A percentile compares a stretch with the other conserved stretches of the same genome.
phyloP scores from a whole-genome alignment of 768 basidiomycete species.

The Phylloporus arenicola region DNA sequence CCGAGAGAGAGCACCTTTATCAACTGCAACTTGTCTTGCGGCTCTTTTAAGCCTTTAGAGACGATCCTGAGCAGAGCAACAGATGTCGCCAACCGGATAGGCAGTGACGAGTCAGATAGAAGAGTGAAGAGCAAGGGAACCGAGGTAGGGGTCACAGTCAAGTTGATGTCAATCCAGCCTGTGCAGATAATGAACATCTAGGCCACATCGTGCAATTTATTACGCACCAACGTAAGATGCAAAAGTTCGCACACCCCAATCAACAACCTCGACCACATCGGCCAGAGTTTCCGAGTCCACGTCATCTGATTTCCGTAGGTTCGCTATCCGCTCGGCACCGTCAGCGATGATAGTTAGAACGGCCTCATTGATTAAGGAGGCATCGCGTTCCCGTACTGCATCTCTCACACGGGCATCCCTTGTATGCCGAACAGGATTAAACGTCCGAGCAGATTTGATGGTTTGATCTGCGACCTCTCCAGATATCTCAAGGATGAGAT shows the following conservation, averaged over 20 bases:
- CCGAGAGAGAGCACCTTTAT: conserved; percentile 85
- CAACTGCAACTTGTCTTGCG: conserved; percentile 82
- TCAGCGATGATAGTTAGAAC: conserved; percentile 80
- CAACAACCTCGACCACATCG: conserved; percentile 70
- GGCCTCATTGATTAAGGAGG: conserved; percentile 77
- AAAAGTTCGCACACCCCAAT: conserved; percentile 90
- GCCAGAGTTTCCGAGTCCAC: conserved; percentile 48
- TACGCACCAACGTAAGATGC: conserved; percentile 89
- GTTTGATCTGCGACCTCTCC: conserved; percentile 96
- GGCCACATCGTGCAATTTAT: neutral
- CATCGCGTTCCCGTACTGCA: conserved; percentile 86
- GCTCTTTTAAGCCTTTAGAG: conserved; percentile 90
- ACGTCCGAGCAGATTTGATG: conserved; percentile 81
- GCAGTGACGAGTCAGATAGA: conserved; percentile 69
- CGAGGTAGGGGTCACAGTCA: conserved; percentile 88
- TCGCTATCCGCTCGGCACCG: conserved; percentile 52
- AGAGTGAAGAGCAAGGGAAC: conserved; percentile 81
- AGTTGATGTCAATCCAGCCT: conserved; percentile 98
- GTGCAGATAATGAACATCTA: neutral
- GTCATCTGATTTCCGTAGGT: conserved; percentile 42
- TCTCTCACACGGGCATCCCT: conserved; percentile 86
- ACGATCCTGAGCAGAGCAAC: conserved; percentile 78
- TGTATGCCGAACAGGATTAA: conserved; percentile 60
- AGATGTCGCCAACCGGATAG: conserved; percentile 80
- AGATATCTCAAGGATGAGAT: conserved; percentile 89